Percentiles rank a stretch among this genome's conserved stretches.
Evolutionary conservation across 2,329 filamentous ascomycete genomes (phyloP).

Genomic region (Aspergillus tamarii): DNA sequence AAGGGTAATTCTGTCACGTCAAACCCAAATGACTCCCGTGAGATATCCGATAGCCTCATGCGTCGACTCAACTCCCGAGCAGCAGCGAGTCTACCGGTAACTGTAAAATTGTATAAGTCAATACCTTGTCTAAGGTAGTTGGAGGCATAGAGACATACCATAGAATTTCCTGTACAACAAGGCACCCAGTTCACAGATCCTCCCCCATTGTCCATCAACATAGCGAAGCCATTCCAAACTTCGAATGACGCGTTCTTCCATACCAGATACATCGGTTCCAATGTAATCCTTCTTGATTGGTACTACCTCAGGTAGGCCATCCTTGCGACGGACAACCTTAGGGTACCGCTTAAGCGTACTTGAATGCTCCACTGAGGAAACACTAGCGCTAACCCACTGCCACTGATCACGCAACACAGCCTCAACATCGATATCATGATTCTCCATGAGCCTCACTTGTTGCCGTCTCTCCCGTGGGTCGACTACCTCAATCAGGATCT

Average conservation of each 20-base stretch:
- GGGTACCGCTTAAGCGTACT: constrained; percentile 35
- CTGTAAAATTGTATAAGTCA: constrained; percentile 12
- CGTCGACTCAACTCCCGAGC: constrained; percentile 58
- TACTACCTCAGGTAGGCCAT: constrained; percentile 57
- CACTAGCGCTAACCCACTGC: constrained; percentile 43
- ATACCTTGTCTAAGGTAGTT: constrained; percentile 12
- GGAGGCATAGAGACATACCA: constrained; percentile 61
- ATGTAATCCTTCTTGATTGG: constrained; percentile 74
- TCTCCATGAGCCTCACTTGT: constrained; percentile 74
- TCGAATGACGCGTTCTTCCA: constrained; percentile 74
- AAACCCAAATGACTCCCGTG: constrained; percentile 43
- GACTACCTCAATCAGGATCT: constrained; percentile 74
- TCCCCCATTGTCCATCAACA: constrained; percentile 71
- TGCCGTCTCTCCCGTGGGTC: constrained; percentile 66
- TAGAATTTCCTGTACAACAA: constrained; percentile 83
- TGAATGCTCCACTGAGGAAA: constrained; percentile 38
- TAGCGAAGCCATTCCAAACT: constrained; percentile 84
- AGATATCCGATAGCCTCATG: constrained; percentile 55
- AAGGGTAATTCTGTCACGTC: constrained; percentile 36
- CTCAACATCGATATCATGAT: constrained; percentile 71
- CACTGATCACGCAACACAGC: constrained; percentile 74
- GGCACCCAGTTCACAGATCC: constrained; percentile 69
- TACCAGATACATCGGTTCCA: constrained; percentile 60
- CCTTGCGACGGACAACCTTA: constrained; percentile 55
- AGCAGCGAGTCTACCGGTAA: constrained; percentile 52